These are phyloP conservation scores for Tilletia caries DNA, from an alignment of 1,284 basidiomycete species.

Conservation along the genomic window DNA sequence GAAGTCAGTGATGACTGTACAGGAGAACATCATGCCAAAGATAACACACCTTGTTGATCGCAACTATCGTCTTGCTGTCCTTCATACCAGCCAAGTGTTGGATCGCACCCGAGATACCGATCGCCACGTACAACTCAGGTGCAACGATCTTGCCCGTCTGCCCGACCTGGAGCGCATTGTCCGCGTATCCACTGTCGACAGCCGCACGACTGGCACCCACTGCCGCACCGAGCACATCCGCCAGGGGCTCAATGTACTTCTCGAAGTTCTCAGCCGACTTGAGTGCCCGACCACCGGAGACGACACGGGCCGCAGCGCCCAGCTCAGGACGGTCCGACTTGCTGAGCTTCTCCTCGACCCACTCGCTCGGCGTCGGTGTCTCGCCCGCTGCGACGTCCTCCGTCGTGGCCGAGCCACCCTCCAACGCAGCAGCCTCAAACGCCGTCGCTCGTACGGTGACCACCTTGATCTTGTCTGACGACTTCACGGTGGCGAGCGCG, in stretches of 20 bases:
- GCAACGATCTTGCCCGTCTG: conserved; percentile 84
- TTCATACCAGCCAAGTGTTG: conserved; percentile 99
- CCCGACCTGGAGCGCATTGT: conserved; percentile 96
- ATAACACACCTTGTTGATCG: conserved; percentile 81
- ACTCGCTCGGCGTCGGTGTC: conserved; percentile 62
- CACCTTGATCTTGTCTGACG: conserved; percentile 78
- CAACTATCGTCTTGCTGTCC: conserved; percentile 96
- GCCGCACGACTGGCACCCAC: conserved; percentile 96
- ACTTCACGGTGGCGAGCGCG: conserved; percentile 87
- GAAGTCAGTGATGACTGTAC: too few species aligned
- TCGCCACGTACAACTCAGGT: conserved; percentile 89
- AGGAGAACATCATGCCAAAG: not conserved
- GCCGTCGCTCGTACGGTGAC: conserved; percentile 95
- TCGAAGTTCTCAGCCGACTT: conserved; percentile 93
- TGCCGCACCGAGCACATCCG: conserved; percentile 87
- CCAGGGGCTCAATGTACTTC: conserved; percentile 81
- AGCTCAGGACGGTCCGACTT: conserved; percentile 93
- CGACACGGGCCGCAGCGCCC: conserved; percentile 78
- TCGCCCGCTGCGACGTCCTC: conserved; percentile 69
- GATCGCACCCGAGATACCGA: conserved; percentile 97
- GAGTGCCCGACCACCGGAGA: conserved; percentile 91
- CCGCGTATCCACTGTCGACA: conserved; percentile 96
- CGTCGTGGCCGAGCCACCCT: conserved; percentile 61
- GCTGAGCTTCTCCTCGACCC: conserved; percentile 78
- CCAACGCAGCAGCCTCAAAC: conserved; percentile 66